These are phyloP conservation scores for Ogataea henricii DNA, from an alignment of 805 yeast species.

Conservation along the genomic window DNA sequence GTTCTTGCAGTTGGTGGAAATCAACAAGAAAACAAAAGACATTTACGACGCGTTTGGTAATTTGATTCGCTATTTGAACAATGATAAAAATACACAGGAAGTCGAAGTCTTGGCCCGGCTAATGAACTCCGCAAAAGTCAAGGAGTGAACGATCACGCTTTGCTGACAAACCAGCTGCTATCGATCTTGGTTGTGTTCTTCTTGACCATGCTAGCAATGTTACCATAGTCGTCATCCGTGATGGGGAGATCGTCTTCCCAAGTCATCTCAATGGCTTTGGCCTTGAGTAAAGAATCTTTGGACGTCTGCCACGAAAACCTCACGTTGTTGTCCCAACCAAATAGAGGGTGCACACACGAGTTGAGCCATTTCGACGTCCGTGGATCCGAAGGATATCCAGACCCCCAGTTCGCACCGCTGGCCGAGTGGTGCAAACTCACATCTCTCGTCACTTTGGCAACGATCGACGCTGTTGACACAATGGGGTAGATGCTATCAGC, in stretches of 20 bases:
- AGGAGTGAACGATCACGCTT: background rate
- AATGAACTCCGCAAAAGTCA: background rate
- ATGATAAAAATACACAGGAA: conserved; percentile 4
- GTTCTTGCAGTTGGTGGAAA: conserved; percentile 20
- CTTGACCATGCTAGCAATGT: conserved; percentile 21
- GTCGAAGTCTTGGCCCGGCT: conserved; percentile 12
- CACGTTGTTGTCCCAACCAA: conserved; percentile 80
- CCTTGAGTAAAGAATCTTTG: conserved; percentile 62
- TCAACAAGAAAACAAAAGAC: conserved; percentile 19
- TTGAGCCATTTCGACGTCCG: conserved; percentile 78
- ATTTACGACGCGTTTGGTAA: conserved; percentile 19
- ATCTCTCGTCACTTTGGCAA: conserved; percentile 96
- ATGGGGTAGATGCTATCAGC: conserved; percentile 92
- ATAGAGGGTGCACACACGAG: conserved; percentile 61
- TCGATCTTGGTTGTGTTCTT: conserved; percentile 10
- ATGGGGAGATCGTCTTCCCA: conserved; percentile 57
- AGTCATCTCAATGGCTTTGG: conserved; percentile 53
- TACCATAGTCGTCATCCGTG: conserved; percentile 32
- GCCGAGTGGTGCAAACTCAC: conserved; percentile 27
- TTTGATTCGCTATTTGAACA: conserved; percentile 15
- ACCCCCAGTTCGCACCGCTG: conserved; percentile 55
- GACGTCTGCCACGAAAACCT: conserved; percentile 96
- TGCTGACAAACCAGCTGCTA: conserved; percentile 25
- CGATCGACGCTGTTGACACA: conserved; percentile 92
- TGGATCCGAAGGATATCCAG: conserved; percentile 96